These are phyloP conservation scores for Penicillium hordei DNA, from an alignment of 2,329 filamentous ascomycete species.

Conservation along the genomic window DNA sequence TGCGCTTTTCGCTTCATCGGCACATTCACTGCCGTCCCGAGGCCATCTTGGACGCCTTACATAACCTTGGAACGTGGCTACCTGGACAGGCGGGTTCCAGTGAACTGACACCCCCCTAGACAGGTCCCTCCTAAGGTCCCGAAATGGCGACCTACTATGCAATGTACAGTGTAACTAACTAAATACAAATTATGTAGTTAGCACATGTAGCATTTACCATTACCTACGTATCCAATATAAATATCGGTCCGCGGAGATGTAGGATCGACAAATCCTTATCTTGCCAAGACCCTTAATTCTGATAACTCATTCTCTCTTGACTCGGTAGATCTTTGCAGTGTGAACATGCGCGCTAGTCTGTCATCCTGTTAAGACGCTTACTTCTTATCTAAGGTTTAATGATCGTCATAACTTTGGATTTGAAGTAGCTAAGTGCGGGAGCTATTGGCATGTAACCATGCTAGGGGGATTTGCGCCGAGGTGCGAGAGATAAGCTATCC, in stretches of 20 bases:
- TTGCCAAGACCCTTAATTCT: not conserved
- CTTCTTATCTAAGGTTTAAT: conserved; percentile 1
- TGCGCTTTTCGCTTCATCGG: too few relatives aligned
- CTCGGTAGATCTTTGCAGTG: conserved; percentile 1
- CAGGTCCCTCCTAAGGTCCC: too few relatives aligned
- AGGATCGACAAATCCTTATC: not conserved
- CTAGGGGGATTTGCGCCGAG: not conserved
- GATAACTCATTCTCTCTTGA: conserved; percentile 13
- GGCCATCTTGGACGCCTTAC: not conserved
- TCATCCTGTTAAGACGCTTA: not conserved
- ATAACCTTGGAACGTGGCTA: too few relatives aligned
- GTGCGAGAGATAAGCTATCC: not conserved
- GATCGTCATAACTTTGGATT: not conserved
- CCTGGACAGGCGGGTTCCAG: too few relatives aligned
- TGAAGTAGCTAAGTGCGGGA: not conserved
- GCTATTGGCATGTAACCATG: not conserved
- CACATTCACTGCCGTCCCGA: too few relatives aligned
- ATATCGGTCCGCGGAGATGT: conserved; percentile 1
- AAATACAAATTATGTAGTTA: not conserved
- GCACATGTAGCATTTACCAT: not conserved
- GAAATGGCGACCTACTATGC: too few relatives aligned
- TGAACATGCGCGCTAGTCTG: not conserved
- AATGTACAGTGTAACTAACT: not conserved
- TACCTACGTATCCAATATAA: too few relatives aligned
- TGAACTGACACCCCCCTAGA: too few relatives aligned